Conservation (phyloP, 768 basidiomycete genomes). For the Stropharia rugosoannulata region DNA sequence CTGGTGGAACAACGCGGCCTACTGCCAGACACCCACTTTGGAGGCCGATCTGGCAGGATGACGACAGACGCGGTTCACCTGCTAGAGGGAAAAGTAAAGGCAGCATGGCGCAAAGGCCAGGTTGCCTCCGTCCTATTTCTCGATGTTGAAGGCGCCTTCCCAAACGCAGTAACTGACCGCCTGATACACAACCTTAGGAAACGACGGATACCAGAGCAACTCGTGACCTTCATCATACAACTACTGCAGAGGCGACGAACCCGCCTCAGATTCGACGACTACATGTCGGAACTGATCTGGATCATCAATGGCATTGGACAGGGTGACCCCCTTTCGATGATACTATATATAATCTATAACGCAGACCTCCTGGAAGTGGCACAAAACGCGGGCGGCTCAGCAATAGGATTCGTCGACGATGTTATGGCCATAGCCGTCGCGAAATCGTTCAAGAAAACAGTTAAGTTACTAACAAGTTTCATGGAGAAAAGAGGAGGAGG, state of each 20-base stretch:
- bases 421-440: constrained; percentile 21
- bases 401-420: constrained; percentile 30
- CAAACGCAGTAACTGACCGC: not conserved
- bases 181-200: constrained; percentile 31
- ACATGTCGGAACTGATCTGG: constrained; percentile 6
- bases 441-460: constrained; percentile 15
- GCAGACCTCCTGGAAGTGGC: constrained; percentile 16
- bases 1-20: constrained; percentile 27
- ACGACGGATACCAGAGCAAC: constrained; percentile 20
- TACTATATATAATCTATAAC: constrained; percentile 19
- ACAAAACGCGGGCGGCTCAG: not conserved
- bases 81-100: constrained; percentile 11
- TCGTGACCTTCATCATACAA: constrained; percentile 10
- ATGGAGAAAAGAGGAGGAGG: constrained; percentile 9
- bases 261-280: constrained; percentile 15
- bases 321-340: constrained; percentile 18
- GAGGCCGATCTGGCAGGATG: constrained; percentile 33
- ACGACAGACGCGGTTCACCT: constrained; percentile 35
- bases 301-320: constrained; percentile 20
- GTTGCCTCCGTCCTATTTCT: constrained; percentile 37
- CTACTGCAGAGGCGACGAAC: constrained; percentile 1
- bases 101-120: constrained; percentile 32
- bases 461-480: not conserved
- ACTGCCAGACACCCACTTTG: constrained; percentile 35
- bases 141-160: constrained; percentile 44